Conservation (phyloP, 2,329 filamentous ascomycete species). For the Ophiobolus disseminans region DNA sequence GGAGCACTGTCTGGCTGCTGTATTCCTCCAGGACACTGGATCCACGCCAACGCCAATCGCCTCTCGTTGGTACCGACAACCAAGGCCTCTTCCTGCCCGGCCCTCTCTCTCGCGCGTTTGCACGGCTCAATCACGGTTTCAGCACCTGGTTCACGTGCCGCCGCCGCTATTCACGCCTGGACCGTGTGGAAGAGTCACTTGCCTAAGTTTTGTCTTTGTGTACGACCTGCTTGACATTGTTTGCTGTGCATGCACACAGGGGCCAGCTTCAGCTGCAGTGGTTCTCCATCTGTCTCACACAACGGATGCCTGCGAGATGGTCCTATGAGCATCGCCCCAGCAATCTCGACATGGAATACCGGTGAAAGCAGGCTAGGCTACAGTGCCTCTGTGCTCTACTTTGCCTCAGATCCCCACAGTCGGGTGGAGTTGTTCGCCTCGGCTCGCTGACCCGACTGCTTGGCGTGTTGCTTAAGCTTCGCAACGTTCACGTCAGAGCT, state of each 20-base stretch:
- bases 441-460: background rate
- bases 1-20: background rate
- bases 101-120: too few species aligned
- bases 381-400: background rate
- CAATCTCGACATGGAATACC: background rate
- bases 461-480: background rate
- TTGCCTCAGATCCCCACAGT: background rate
- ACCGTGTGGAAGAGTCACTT: background rate
- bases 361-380: background rate
- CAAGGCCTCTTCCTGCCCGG: too few species aligned
- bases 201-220: conserved; percentile 1
- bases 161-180: background rate
- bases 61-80: background rate
- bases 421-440: background rate
- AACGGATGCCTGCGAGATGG: background rate
- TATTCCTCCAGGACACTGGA: background rate
- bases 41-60: too few species aligned
- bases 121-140: conserved; percentile 6
- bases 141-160: conserved; percentile 4
- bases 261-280: conserved; percentile 2
- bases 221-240: background rate
- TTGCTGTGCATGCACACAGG: conserved; percentile 7
- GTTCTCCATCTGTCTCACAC: background rate
- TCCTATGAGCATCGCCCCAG: conserved; percentile 1
- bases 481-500: background rate